Conservation (phyloP, 495 filamentous ascomycete genomes). For the Trichoderma erinaceum region DNA sequence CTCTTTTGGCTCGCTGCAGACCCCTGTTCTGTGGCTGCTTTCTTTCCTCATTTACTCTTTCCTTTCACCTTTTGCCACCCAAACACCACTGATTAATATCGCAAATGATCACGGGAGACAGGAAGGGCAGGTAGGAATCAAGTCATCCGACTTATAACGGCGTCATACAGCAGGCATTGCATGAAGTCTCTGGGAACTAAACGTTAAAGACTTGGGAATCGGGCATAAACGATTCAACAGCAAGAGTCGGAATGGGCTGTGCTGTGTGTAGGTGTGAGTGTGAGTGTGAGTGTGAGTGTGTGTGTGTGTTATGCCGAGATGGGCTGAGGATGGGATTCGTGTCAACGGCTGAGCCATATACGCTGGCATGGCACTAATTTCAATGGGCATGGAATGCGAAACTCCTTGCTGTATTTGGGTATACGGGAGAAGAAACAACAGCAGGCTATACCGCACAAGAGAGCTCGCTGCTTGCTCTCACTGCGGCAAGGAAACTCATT, state of each 20-base stretch:
- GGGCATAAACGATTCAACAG: no score
- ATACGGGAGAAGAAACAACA: no score
- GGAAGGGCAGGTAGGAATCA: background rate
- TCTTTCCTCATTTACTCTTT: background rate
- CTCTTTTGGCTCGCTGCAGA: background rate
- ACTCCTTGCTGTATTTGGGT: background rate
- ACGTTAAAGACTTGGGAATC: no score
- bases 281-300: no score
- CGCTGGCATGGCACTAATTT: background rate
- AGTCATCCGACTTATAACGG: background rate
- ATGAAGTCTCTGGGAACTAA: background rate
- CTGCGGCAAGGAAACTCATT: no score
- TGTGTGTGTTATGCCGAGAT: no score
- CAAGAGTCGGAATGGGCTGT: no score
- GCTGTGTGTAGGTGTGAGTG: no score
- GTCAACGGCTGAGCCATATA: background rate
- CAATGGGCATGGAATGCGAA: background rate
- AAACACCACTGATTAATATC: background rate
- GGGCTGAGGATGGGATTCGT: background rate
- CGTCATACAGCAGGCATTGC: constrained; percentile 3
- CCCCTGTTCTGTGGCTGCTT: background rate
- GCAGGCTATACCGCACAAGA: no score
- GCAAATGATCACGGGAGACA: background rate
- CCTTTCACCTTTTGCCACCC: background rate
- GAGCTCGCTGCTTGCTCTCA: no score